Evolutionary conservation across 73 alveolate species (phyloP).

Genomic region (Blepharisma japonicum): DNA sequence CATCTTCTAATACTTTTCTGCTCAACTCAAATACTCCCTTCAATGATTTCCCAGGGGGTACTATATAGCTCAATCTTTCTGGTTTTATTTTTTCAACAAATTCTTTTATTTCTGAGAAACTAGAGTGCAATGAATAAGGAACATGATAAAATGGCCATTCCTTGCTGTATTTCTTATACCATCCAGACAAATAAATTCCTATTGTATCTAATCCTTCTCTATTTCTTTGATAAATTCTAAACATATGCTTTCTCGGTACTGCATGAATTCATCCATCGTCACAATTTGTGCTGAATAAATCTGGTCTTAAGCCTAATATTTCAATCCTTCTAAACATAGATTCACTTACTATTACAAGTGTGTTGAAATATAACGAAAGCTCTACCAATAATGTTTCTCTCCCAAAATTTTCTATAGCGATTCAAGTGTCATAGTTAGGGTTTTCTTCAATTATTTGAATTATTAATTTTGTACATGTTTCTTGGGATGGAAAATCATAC

Average conservation of each 20-base stretch:
- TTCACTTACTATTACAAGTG: slow-evolving; percentile 55
- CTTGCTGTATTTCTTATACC: neutral
- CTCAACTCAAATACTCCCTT: too few species aligned
- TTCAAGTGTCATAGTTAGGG: slow-evolving; percentile 43
- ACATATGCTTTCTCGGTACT: neutral
- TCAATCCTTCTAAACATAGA: slow-evolving; percentile 52
- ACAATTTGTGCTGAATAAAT: slow-evolving; percentile 48
- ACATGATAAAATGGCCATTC: neutral
- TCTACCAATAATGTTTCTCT: slow-evolving; percentile 53
- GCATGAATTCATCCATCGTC: slow-evolving; percentile 32
- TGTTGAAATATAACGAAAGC: slow-evolving; percentile 54
- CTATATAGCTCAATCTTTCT: neutral
- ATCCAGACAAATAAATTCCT: slow-evolving; percentile 23
- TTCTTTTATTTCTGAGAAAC: neutral
- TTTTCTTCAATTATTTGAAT: slow-evolving; percentile 38
- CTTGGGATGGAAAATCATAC: slow-evolving; percentile 56
- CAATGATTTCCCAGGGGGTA: neutral
- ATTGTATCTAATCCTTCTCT: neutral
- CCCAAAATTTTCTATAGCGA: slow-evolving; percentile 49
- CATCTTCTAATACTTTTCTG: too few species aligned
- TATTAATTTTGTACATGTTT: slow-evolving; percentile 41
- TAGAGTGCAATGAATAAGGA: slow-evolving; percentile 24
- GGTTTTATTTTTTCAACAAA: slow-evolving; percentile 1
- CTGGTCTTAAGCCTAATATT: slow-evolving; percentile 44
- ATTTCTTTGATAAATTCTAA: slow-evolving; percentile 1